Conservation (phyloP, 257 asterid genomes). For the Solanum chmielewskii region DNA sequence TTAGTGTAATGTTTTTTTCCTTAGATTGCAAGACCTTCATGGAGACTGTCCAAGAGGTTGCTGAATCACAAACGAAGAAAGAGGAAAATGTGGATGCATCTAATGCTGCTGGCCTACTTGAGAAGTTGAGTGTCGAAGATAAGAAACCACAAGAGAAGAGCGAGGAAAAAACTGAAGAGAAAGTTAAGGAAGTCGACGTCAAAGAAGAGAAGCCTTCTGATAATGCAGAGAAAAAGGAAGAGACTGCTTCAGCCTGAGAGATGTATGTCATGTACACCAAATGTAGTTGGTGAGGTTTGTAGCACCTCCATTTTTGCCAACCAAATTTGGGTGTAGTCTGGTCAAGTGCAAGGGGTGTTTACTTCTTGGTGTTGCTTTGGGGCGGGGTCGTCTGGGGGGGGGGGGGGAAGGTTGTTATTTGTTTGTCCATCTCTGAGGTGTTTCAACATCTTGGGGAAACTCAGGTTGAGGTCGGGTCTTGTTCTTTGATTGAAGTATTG, state of each 20-base stretch:
- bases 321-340: conserved; percentile 8
- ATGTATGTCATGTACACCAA: not conserved
- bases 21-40: conserved; percentile 38
- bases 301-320: not conserved
- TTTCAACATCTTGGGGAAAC: not conserved
- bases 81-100: conserved; percentile 32
- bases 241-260: conserved; percentile 15
- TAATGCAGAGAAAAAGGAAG: conserved; percentile 9
- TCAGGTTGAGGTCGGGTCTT: not conserved
- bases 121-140: conserved; percentile 35
- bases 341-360: not conserved
- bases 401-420: not conserved
- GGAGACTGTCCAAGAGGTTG: conserved; percentile 31
- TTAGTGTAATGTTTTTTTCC: not conserved
- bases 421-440: not conserved
- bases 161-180: conserved; percentile 12
- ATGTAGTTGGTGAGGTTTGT: conserved; percentile 5
- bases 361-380: not conserved
- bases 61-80: conserved; percentile 27
- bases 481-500: not conserved
- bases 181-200: conserved; percentile 5
- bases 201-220: conserved; percentile 17
- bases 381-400: not conserved
- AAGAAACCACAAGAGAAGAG: conserved; percentile 5
- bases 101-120: conserved; percentile 32